Percentiles rank a stretch among this genome's conserved stretches.
These are phyloP conservation scores for Insectozyma bohioensis DNA, from an alignment of 1,139 yeast genomes.

Conservation along the genomic window DNA sequence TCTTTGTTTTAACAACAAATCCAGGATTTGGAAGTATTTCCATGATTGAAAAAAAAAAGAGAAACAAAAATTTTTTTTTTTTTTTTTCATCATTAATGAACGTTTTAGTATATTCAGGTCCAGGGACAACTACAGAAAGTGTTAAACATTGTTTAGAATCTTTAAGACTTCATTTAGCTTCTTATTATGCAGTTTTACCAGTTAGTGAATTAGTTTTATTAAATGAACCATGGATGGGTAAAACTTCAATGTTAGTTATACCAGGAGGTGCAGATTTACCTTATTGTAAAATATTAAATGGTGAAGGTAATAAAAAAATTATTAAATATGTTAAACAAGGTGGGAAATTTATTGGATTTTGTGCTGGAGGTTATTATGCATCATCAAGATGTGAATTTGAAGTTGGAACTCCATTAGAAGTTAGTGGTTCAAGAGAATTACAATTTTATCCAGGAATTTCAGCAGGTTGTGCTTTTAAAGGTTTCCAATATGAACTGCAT, in stretches of 20 bases:
- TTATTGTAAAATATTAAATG: constrained; percentile 67
- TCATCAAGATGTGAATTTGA: constrained; percentile 81
- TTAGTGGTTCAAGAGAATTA: constrained; percentile 80
- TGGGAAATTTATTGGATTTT: constrained; percentile 81
- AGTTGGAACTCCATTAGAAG: constrained; percentile 75
- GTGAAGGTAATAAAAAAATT: constrained; percentile 63
- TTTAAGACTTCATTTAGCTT: constrained; percentile 72
- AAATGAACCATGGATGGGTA: constrained; percentile 85
- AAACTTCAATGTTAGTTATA: constrained; percentile 75
- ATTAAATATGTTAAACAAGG: constrained; percentile 70
- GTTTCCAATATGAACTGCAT: constrained; percentile 78
- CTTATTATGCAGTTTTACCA: constrained; percentile 81
- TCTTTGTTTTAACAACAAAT: constrained; percentile 63
- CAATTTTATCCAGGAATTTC: constrained; percentile 78
- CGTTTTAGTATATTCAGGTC: constrained; percentile 78
- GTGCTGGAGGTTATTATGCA: constrained; percentile 96
- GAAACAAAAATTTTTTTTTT: constrained; percentile 2
- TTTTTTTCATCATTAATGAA: constrained; percentile 48
- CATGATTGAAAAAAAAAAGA: not conserved
- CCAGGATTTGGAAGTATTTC: constrained; percentile 50
- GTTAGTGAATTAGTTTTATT: constrained; percentile 62
- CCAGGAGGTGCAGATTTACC: constrained; percentile 99
- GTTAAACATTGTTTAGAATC: constrained; percentile 83
- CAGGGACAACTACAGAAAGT: constrained; percentile 85
- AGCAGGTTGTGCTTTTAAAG: constrained; percentile 78